Conservation (phyloP, 2,329 filamentous ascomycete species). For the Diaporthe batatas region DNA sequence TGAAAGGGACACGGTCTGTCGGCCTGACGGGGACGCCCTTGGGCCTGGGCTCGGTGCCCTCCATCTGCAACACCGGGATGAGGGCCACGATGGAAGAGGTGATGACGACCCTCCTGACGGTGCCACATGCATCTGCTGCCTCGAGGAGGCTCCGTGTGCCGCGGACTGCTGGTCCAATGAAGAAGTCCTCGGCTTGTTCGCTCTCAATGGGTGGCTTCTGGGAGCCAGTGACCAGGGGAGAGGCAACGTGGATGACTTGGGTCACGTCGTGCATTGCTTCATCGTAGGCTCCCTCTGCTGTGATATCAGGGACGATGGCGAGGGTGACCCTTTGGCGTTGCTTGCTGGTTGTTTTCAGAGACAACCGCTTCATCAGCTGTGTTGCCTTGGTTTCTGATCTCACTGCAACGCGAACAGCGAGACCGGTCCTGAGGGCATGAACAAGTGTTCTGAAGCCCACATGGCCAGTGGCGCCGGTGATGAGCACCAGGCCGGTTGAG, state of each 20-base stretch:
- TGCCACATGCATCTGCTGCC: slow-evolving; percentile 38
- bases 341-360: slow-evolving; percentile 6
- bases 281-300: slow-evolving; percentile 41
- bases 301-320: slow-evolving; percentile 42
- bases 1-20: slow-evolving; percentile 40
- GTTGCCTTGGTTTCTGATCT: slow-evolving; percentile 41
- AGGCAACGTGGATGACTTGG: slow-evolving; percentile 43
- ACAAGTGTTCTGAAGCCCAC: slow-evolving; percentile 42
- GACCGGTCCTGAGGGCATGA: slow-evolving; percentile 41
- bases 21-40: slow-evolving; percentile 23
- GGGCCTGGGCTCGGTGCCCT: slow-evolving; percentile 39
- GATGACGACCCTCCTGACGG: slow-evolving; percentile 43
- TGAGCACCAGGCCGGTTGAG: slow-evolving; percentile 34
- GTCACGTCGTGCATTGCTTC: slow-evolving; percentile 39
- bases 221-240: slow-evolving; percentile 40
- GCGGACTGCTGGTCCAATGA: slow-evolving; percentile 43
- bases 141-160: slow-evolving; percentile 43
- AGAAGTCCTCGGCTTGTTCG: slow-evolving; percentile 34
- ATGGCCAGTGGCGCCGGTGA: slow-evolving; percentile 45
- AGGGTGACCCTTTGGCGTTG: slow-evolving; percentile 34
- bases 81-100: slow-evolving; percentile 51
- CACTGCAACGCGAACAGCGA: slow-evolving; percentile 42
- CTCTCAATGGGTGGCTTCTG: slow-evolving; percentile 30
- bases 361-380: slow-evolving; percentile 1
- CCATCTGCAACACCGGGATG: slow-evolving; percentile 43